Evolutionary conservation across 768 basidiomycete genomes (phyloP).

Genomic region (Harrya chromipes): DNA sequence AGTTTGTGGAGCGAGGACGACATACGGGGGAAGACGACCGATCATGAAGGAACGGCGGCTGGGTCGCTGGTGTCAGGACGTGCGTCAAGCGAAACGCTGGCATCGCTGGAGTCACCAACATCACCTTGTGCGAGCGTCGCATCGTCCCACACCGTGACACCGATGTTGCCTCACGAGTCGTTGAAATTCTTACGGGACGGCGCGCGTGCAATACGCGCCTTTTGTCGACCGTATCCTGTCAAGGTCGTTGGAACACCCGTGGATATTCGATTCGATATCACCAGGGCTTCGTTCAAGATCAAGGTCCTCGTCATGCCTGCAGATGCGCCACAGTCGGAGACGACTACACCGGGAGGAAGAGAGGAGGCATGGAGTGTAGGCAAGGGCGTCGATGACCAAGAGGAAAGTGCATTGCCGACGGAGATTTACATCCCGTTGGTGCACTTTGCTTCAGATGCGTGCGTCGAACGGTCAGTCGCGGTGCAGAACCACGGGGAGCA

Average conservation of each 20-base stretch:
- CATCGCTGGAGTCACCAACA: slow-evolving; percentile 14
- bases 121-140: slow-evolving; percentile 6
- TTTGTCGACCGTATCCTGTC: slow-evolving; percentile 78
- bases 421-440: slow-evolving; percentile 91
- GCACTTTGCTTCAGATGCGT: slow-evolving; percentile 67
- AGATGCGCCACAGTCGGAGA: slow-evolving; percentile 39
- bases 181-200: slow-evolving; percentile 79
- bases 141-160: neutral
- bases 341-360: no score
- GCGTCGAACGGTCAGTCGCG: slow-evolving; percentile 22
- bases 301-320: slow-evolving; percentile 58
- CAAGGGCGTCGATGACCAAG: slow-evolving; percentile 13
- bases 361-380: neutral
- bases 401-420: slow-evolving; percentile 50
- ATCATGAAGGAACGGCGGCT: neutral
- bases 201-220: slow-evolving; percentile 79
- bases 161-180: slow-evolving; percentile 5
- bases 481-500: neutral
- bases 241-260: slow-evolving; percentile 66
- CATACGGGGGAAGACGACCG: slow-evolving; percentile 20
- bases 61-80: slow-evolving; percentile 10
- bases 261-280: slow-evolving; percentile 74
- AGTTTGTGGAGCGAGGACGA: slow-evolving; percentile 86
- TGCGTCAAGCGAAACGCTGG: slow-evolving; percentile 18
- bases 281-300: slow-evolving; percentile 65